Evolutionary conservation across 345 rosid genomes (phyloP).

Genomic region (Camelina laxa): DNA sequence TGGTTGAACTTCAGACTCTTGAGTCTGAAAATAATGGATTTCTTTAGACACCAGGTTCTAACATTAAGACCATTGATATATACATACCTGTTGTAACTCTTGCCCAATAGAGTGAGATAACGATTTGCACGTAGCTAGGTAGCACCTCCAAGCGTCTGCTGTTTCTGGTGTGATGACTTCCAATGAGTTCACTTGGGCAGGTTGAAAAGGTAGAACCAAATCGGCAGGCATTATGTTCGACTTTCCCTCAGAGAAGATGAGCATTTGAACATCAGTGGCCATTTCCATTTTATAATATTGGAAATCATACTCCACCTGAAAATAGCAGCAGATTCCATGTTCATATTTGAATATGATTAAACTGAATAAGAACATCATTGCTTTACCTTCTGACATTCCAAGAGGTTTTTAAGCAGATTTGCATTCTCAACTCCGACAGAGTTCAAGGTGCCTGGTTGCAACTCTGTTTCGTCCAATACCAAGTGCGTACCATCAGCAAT

Average conservation of each 20-base stretch:
- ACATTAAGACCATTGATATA: neutral
- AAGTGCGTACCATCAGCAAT: conserved; percentile 81
- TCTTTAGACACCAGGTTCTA: neutral
- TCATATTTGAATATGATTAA: neutral
- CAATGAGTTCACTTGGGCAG: conserved; percentile 50
- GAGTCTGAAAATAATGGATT: neutral
- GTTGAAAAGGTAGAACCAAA: conserved; percentile 77
- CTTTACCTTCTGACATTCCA: conserved; percentile 75
- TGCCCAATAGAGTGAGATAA: conserved; percentile 70
- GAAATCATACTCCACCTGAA: conserved; percentile 88
- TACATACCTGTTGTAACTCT: conserved; percentile 79
- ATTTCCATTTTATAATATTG: conserved; percentile 87
- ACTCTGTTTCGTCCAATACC: conserved; percentile 75
- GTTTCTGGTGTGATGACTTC: conserved; percentile 55
- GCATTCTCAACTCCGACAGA: conserved; percentile 80
- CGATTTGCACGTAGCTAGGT: conserved; percentile 74
- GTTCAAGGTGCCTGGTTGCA: conserved; percentile 79
- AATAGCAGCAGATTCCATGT: conserved; percentile 24
- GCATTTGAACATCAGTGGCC: conserved; percentile 79
- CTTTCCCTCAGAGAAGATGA: conserved; percentile 78
- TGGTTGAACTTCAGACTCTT: neutral
- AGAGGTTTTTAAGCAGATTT: conserved; percentile 66
- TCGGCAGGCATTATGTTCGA: conserved; percentile 90
- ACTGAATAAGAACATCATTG: neutral
- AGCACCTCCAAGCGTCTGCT: conserved; percentile 84